Conservation (phyloP, 192 early-diverging fungal species). For the Umbelopsis sp. region DNA sequence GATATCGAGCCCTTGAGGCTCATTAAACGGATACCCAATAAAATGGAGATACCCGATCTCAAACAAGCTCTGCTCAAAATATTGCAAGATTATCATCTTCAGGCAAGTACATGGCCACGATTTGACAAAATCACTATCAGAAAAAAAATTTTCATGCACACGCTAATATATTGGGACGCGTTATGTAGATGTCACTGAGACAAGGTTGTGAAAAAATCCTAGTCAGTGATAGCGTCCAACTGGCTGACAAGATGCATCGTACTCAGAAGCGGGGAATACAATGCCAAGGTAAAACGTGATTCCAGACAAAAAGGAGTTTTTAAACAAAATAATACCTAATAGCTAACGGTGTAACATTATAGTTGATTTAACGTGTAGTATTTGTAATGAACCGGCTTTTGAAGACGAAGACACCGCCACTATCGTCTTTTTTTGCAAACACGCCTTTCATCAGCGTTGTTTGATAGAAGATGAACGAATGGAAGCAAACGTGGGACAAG, state of each 20-base stretch:
- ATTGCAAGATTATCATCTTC: conserved; percentile 89
- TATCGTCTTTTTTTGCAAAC: conserved; percentile 91
- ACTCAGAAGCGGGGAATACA: conserved; percentile 70
- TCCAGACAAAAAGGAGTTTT: neutral
- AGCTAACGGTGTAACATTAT: conserved; percentile 9
- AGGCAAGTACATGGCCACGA: conserved; percentile 49
- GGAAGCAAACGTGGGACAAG: conserved; percentile 26
- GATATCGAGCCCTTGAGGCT: conserved; percentile 84
- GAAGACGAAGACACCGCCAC: conserved; percentile 44
- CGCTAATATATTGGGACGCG: neutral
- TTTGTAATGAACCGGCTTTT: conserved; percentile 54
- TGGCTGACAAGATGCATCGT: conserved; percentile 70
- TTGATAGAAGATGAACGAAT: conserved; percentile 63
- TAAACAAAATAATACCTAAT: neutral
- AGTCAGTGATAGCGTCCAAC: conserved; percentile 80
- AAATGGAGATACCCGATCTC: conserved; percentile 80
- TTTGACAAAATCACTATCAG: neutral
- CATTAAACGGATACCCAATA: conserved; percentile 79
- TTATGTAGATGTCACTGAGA: conserved; percentile 71
- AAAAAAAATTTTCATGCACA: conserved; percentile 11
- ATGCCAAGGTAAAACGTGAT: conserved; percentile 49
- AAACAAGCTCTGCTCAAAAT: conserved; percentile 84
- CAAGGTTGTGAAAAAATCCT: conserved; percentile 92
- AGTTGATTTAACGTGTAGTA: conserved; percentile 50
- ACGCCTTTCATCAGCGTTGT: conserved; percentile 86